Evolutionary conservation across 2,329 filamentous ascomycete species (phyloP), one percentile per base, ranked within the genome.

Genomic region (Diaporthe vaccinii): DNA sequence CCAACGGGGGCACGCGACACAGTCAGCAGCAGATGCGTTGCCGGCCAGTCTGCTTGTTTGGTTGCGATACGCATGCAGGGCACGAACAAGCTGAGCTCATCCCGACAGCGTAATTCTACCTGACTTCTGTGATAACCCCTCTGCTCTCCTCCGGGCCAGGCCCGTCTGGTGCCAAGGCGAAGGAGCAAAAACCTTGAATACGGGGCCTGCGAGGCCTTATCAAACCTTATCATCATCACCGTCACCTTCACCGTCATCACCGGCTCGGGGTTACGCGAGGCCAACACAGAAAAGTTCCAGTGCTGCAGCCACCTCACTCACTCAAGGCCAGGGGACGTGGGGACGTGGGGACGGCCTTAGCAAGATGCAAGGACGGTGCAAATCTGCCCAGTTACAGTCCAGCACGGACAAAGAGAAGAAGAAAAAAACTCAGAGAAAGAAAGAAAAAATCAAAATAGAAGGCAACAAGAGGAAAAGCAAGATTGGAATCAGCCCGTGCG

Each of bases 121-220:
- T 6, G 15, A 44, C 41, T 49, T 9, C 20, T 49, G 46, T n/a
- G 20, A 49, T n/a, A 49, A 28, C n/a, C 14, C 49, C 3, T 28
- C 12, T 55, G n/a, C 28, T 17, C 25, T 31, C 17, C n/a, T 7
- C 17, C 15, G 17, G 41, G 41, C 57, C 34, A 59, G 57, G 34
- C 36, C 36, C 36, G 34, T 41, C 22, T 59, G 31, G 44, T 68
- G 62, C 62, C 62, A 53, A 53, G 62, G 22, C 44, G 14, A 53
- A 15, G 65, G 34, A 36, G 49, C 14, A 68, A 68, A 68, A 68
- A 68, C 46, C 46, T 68, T 68, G 62, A 68, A 68, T 53, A 53
- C 62, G 62, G 62, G 62, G 12, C 31, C 46, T 36, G 65, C 44
- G 65, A 53, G 46, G 46, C 65, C 46, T 68, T 68, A 68, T 68